Evolutionary conservation across 1,284 basidiomycete species (phyloP).

Genomic region (Ustilago trichophora): DNA sequence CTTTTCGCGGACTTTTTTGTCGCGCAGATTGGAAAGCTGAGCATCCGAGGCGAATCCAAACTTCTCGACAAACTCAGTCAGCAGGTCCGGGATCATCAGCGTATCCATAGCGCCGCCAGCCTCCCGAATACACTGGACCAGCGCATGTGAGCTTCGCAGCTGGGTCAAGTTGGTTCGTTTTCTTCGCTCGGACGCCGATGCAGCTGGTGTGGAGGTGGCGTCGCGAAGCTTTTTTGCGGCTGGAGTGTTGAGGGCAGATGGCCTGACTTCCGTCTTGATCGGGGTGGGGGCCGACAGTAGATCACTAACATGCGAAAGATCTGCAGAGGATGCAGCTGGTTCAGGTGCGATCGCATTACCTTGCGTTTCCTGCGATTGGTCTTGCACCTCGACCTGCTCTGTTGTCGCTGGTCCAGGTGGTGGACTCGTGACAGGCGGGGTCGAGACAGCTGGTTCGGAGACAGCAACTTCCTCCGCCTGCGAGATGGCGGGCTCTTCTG

Average conservation of each 20-base stretch:
- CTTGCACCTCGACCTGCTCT: neutral
- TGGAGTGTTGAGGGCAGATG: conserved; percentile 1
- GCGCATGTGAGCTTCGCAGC: conserved; percentile 26
- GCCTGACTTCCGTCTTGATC: conserved; percentile 5
- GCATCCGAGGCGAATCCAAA: conserved; percentile 28
- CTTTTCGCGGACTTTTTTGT: conserved; percentile 36
- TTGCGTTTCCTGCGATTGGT: too few relatives aligned
- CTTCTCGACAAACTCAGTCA: conserved; percentile 32
- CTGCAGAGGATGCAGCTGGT: neutral
- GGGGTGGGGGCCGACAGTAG: conserved; percentile 6
- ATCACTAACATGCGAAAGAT: conserved; percentile 16
- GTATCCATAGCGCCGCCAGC: conserved; percentile 39
- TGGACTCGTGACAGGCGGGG: neutral
- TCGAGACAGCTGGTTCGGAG: neutral
- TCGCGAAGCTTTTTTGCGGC: conserved; percentile 5
- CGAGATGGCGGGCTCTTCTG: neutral
- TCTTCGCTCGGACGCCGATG: conserved; percentile 31
- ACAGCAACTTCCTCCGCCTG: neutral
- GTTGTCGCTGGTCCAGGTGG: too few relatives aligned
- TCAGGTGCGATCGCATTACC: neutral
- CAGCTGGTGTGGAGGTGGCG: neutral
- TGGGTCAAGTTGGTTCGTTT: conserved; percentile 31
- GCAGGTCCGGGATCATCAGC: conserved; percentile 26
- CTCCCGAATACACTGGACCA: conserved; percentile 40
- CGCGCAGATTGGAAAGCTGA: conserved; percentile 37